Percentiles rank a stretch among this genome's conserved stretches.
These are phyloP conservation scores for Epichloe aotearoae DNA, from an alignment of 2,329 filamentous ascomycete species.

Conservation along the genomic window DNA sequence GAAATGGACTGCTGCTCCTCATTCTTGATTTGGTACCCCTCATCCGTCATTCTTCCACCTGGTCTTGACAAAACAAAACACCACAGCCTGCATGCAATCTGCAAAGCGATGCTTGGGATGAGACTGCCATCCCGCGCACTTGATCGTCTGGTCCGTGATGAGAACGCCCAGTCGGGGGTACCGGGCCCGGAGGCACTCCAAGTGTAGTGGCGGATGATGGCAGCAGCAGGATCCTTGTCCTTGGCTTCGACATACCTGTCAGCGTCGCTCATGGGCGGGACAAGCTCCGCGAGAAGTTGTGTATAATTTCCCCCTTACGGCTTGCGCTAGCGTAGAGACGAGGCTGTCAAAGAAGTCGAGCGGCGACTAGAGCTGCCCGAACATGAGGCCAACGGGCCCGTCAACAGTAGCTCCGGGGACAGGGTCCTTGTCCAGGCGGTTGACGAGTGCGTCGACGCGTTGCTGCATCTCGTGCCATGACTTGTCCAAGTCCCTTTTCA, in stretches of 20 bases:
- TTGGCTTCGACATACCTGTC: background rate
- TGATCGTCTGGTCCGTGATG: conserved; percentile 14
- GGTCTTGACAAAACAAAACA: background rate
- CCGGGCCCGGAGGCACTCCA: conserved; percentile 8
- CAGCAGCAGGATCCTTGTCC: background rate
- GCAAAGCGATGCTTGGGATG: conserved; percentile 22
- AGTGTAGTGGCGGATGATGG: background rate
- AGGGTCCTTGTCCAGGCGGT: conserved; percentile 11
- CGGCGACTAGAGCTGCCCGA: conserved; percentile 16
- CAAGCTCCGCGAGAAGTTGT: background rate
- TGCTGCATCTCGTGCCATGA: conserved; percentile 5
- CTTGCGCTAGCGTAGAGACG: conserved; percentile 1
- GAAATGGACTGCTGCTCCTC: too few species aligned
- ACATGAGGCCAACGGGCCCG: conserved; percentile 10
- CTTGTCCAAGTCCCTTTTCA: background rate
- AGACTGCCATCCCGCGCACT: conserved; percentile 21
- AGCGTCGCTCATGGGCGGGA: background rate
- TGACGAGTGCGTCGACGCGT: conserved; percentile 15
- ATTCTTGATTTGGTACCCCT: too few species aligned
- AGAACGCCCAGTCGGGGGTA: conserved; percentile 13
- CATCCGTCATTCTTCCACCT: too few species aligned
- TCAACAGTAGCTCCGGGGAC: conserved; percentile 8
- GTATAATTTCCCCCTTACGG: conserved; percentile 1
- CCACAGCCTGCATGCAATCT: background rate
- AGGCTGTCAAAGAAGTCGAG: conserved; percentile 8